Base-by-base conservation (phyloP, 1,139 yeast species). In the Diutina siamensis region DNA sequence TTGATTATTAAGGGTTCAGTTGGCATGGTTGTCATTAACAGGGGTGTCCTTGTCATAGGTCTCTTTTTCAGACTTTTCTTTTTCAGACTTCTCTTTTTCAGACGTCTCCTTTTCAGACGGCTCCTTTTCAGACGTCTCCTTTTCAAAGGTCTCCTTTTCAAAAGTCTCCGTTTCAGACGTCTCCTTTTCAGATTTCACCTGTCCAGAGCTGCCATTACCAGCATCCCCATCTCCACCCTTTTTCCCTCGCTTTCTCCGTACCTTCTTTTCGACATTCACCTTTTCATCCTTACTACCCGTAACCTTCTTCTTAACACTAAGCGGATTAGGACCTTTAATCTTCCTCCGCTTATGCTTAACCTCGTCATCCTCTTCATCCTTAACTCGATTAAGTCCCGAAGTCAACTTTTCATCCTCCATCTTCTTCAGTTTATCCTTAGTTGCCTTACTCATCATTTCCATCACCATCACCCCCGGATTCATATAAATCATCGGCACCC, bases 381-480 rank as follows among this genome's bases (percentile, higher is more conserved):
- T 62, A 3, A 68, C 63, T 52, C 74, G 79, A 56, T 89, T 89
- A 57, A 92, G 72, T 0, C 97, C 97, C 25, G 72, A 76, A 4
- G 76, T 76, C 45, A 92, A 69, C 57, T 94, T 92, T 36, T 70
- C 68, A 4, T 64, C 59, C 60, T 92, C 98, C 44, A 73, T 66
- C 33, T 62, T 57, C 40, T 64, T 63, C 40, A 85, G 79, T 33
- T 72, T 75, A 46, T 65, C 64, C 17, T 73, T 71, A 44, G 94
- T 83, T 10, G 84, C 84, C 42, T 74, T 76, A 45, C 95, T 83
- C 53, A 89, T 67, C 13, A 96, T 96, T 62, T 92, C 99, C 94
- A 92, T 81, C 41, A 92, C 81, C 92, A 92, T 85, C 20, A 94
- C 98, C 1, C 95, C 79, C 51, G 96, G 72, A 57, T 84, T 83